These are phyloP conservation scores for Aspergillus caelatus DNA, from an alignment of 2,329 filamentous ascomycete genomes.

Conservation along the genomic window DNA sequence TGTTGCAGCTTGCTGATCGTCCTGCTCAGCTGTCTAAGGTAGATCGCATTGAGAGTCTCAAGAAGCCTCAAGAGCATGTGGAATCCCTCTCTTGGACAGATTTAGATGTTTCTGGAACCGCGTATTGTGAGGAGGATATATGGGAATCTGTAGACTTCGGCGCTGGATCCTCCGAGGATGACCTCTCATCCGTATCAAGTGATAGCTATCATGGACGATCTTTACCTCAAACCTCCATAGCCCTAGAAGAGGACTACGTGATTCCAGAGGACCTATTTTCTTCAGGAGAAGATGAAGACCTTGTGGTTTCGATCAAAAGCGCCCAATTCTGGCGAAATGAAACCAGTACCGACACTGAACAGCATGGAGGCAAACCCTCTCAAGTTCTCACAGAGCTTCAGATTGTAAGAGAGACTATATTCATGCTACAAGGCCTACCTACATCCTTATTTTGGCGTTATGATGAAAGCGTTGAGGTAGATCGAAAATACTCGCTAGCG, in stretches of 20 bases:
- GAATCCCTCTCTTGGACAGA: constrained; percentile 74
- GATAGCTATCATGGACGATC: constrained; percentile 31
- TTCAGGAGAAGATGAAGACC: constrained; percentile 31
- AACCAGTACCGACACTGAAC: constrained; percentile 18
- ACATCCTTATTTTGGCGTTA: constrained; percentile 68
- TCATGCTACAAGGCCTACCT: constrained; percentile 79
- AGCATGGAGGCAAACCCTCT: constrained; percentile 24
- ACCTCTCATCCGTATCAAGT: constrained; percentile 37
- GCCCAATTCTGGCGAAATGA: constrained; percentile 53
- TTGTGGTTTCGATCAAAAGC: constrained; percentile 44
- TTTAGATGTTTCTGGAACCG: constrained; percentile 74
- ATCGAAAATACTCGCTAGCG: constrained; percentile 38
- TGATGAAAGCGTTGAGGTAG: constrained; percentile 38
- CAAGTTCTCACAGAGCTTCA: constrained; percentile 68
- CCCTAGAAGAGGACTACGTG: constrained; percentile 35
- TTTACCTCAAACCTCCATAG: constrained; percentile 30
- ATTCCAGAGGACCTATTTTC: constrained; percentile 38
- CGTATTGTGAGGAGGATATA: constrained; percentile 54
- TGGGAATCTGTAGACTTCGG: constrained; percentile 46
- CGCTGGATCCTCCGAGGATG: constrained; percentile 43
- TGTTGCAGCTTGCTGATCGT: constrained; percentile 79
- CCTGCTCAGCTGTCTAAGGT: constrained; percentile 72
- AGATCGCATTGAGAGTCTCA: constrained; percentile 61
- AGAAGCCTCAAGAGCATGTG: constrained; percentile 47
- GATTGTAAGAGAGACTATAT: constrained; percentile 74